Evolutionary conservation across 2,329 filamentous ascomycete species (phyloP), one percentile per base, ranked within the genome.

Genomic region (Acephala macrosclerotiorum): DNA sequence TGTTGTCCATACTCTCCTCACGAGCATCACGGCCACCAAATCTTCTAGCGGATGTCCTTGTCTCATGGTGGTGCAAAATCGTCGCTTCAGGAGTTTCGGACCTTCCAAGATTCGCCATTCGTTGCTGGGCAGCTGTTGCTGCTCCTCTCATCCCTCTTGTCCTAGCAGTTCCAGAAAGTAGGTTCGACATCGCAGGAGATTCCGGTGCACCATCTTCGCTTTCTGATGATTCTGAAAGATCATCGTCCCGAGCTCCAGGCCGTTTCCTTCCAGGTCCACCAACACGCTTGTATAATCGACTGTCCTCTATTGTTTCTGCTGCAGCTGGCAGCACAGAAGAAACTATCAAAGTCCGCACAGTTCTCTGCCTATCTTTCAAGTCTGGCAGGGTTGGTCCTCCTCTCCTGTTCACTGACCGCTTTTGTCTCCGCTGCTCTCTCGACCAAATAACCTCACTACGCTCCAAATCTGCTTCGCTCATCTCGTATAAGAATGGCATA

Each of bases 351-450:
- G 95, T 97, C 56, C 96, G 89, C 64, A 98, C 95, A 0, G 96
- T 98, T 60, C 95, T 89, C 79, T 96, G 95, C 62, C 94, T 88
- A 73, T 99, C 96, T 77, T 96, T 97, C 65, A 99, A 88, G 80
- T 99, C 96, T n/a, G 96, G 96, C 47, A 99, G 82, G 66, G 93
- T 91, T 6, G 96, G 96, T 0, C 96, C 96, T 69, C 96, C 96
- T 73, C 96, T 89, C 68, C 96, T 87, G 77, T 97, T 98, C 73
- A 97, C 92, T 7, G 96, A 97, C 57, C 96, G 89, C 81, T 99
- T 99, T 80, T 98, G 94, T 60, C 94, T 88, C 72, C 96, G 86
- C 78, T 98, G 94, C 77, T 99, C 96, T 70, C 96, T 88, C 65
- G 96, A 94, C 73, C 98, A 95, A 45, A 94, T 96, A 35, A 94